phyloP scores from a whole-genome alignment of 345 rosid species.

The Abelmoschus esculentus region DNA sequence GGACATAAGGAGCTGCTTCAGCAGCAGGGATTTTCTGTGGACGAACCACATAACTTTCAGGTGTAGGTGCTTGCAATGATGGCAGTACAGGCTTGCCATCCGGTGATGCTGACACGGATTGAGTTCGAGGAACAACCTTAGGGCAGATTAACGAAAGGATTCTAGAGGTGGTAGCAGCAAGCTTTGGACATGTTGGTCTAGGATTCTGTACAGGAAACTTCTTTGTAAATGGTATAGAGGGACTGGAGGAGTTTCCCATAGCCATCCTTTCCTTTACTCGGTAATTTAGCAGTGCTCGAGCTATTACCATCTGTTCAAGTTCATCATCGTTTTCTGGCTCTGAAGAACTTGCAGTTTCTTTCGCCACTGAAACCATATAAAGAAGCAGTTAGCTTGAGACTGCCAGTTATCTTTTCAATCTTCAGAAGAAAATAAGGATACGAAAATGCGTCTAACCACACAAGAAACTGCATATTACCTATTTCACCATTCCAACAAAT shows the following conservation, averaged over 20 bases:
- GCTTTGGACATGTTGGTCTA: slow-evolving; percentile 85
- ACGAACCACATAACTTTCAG: slow-evolving; percentile 32
- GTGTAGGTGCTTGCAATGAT: slow-evolving; percentile 14
- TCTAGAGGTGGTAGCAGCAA: slow-evolving; percentile 53
- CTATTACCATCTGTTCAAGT: slow-evolving; percentile 83
- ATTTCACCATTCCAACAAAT: not conserved
- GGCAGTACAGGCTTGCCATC: not conserved
- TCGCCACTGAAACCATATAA: slow-evolving; percentile 55
- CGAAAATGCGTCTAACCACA: not conserved
- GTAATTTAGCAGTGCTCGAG: slow-evolving; percentile 71
- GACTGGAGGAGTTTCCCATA: slow-evolving; percentile 37
- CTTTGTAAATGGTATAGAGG: slow-evolving; percentile 59
- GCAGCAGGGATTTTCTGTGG: slow-evolving; percentile 56
- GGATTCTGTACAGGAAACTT: slow-evolving; percentile 53
- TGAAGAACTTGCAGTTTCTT: slow-evolving; percentile 73
- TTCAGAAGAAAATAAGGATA: not conserved
- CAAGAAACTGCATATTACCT: not conserved
- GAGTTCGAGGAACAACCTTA: slow-evolving; percentile 47
- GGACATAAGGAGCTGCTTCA: slow-evolving; percentile 73
- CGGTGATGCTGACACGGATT: slow-evolving; percentile 22
- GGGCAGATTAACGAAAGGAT: slow-evolving; percentile 80
- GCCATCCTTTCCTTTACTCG: slow-evolving; percentile 72
- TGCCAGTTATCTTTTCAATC: not conserved
- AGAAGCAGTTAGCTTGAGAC: not conserved
- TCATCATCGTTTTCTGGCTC: slow-evolving; percentile 79